A percentile compares a stretch with the other conserved stretches of the same genome.
phyloP scores from a whole-genome alignment of 208 protist species.

The Trypanosoma avium region DNA sequence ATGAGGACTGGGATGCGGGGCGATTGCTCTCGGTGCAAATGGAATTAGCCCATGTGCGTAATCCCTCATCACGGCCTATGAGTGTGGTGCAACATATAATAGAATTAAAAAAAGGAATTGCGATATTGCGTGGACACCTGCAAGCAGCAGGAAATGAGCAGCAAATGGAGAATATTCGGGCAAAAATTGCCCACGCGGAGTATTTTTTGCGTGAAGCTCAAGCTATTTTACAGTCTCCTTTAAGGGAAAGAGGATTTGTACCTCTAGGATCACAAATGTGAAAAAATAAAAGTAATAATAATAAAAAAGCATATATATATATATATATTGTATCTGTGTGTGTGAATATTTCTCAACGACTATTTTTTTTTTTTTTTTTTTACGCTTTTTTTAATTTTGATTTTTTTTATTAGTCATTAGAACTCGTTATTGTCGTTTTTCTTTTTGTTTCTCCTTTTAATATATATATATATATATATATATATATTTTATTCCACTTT shows the following conservation, averaged over 20 bases:
- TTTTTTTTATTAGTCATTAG: slow-evolving; percentile 5
- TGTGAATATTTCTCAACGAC: too few species aligned
- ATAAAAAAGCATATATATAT: too few species aligned
- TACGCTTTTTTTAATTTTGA: slow-evolving; percentile 9
- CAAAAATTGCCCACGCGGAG: slow-evolving; percentile 42
- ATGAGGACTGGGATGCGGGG: slow-evolving; percentile 63
- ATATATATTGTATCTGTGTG: neutral
- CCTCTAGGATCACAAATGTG: slow-evolving; percentile 35
- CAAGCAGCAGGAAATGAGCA: slow-evolving; percentile 36
- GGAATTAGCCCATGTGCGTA: slow-evolving; percentile 47
- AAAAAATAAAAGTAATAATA: neutral
- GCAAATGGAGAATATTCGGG: slow-evolving; percentile 49
- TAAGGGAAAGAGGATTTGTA: slow-evolving; percentile 39
- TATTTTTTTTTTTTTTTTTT: slow-evolving; percentile 20
- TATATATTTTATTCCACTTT: slow-evolving; percentile 2
- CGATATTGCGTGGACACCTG: slow-evolving; percentile 44
- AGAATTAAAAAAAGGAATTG: slow-evolving; percentile 58
- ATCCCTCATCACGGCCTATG: slow-evolving; percentile 47
- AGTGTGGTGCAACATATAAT: slow-evolving; percentile 49
- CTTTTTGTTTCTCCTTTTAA: neutral
- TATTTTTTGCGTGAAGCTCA: slow-evolving; percentile 50
- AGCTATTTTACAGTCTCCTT: slow-evolving; percentile 29
- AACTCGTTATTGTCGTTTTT: slow-evolving; percentile 6
- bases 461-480: slow-evolving; percentile 6
- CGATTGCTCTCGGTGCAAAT: slow-evolving; percentile 52